Evolutionary conservation across 2,329 filamentous ascomycete genomes (phyloP), one percentile per base, ranked within the genome.

Genomic region (Xylariaceae sp.): DNA sequence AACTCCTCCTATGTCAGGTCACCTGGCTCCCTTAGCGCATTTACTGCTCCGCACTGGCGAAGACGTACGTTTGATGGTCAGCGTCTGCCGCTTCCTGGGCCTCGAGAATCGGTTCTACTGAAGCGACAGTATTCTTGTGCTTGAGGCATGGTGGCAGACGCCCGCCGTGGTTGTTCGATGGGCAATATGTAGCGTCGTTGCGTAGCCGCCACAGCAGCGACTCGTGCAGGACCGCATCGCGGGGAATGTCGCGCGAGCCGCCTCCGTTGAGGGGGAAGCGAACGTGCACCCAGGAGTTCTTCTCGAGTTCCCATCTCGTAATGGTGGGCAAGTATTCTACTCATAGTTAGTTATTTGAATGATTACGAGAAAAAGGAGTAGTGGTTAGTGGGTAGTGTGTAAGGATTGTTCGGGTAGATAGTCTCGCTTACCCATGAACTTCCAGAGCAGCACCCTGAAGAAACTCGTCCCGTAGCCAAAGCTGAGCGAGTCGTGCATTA

Each of bases 391-490:
- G 15, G 13, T n/a, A 42, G 6, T 36, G 15, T 36, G 15, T 15
- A 20, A 13, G 10, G 35, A 18, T 33, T 26, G 13, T 29, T 36
- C 7, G n/a, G 15, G 18, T 7, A 21, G 20, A 44, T 23, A 16
- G 23, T n/a, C 18, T 18, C 9, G 40, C 74, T 69, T 62, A 77
- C 74, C 75, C 70, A 76, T 70, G 29, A 75, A 68, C 37, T 73
- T 75, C 75, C 75, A 77, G 9, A 76, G 40, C 10, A 76, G 48
- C 1, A 77, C 75, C 8, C 53, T 71, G 53, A 73, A 68, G 50
- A 76, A 71, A 7, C 66, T 67, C 0, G 70, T 70, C 7, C 75
- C 74, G 16, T 61, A 60, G 1, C 72, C 71, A 15, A 74, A 74
- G 1, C 59, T 55, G 6, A 77, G 68, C 3, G 71, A 71, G 48